phyloP scores from a whole-genome alignment of 495 filamentous ascomycete species.

The Achaetomiella virescens region DNA sequence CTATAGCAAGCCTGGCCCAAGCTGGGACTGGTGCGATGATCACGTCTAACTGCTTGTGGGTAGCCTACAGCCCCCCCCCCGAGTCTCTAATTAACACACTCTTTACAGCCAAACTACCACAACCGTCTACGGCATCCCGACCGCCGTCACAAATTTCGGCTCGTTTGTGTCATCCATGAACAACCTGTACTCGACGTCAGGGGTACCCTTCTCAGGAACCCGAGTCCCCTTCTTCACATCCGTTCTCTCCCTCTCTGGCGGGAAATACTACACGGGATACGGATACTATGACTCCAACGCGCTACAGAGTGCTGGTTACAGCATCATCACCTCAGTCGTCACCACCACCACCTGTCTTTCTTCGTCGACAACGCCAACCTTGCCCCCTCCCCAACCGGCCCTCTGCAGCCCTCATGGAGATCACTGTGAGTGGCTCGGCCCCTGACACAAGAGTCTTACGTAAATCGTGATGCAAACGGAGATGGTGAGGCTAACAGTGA shows the following conservation, averaged over 20 bases:
- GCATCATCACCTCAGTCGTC: neutral
- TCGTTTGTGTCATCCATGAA: neutral
- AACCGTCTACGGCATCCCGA: neutral
- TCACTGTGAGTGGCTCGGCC: neutral
- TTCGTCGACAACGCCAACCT: neutral
- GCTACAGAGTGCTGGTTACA: conserved; percentile 1
- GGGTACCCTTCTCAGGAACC: neutral
- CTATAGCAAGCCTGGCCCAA: neutral
- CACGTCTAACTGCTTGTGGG: neutral
- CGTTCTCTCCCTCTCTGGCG: neutral
- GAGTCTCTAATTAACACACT: no score
- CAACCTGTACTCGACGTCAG: neutral
- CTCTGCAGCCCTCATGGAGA: conserved; percentile 1
- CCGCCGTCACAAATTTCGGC: neutral
- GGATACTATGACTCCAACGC: neutral
- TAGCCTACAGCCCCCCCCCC: neutral
- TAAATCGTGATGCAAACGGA: neutral
- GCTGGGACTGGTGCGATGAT: neutral
- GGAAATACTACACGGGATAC: neutral
- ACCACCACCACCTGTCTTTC: neutral
- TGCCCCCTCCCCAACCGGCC: neutral
- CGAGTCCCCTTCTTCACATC: conserved; percentile 1
- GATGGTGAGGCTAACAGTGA: neutral
- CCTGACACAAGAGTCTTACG: neutral
- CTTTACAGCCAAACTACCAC: conserved; percentile 1